Evolutionary conservation across 2,329 filamentous ascomycete genomes (phyloP), one percentile per base, ranked within the genome.

Genomic region (Aspergillus pseudoviridinutans): DNA sequence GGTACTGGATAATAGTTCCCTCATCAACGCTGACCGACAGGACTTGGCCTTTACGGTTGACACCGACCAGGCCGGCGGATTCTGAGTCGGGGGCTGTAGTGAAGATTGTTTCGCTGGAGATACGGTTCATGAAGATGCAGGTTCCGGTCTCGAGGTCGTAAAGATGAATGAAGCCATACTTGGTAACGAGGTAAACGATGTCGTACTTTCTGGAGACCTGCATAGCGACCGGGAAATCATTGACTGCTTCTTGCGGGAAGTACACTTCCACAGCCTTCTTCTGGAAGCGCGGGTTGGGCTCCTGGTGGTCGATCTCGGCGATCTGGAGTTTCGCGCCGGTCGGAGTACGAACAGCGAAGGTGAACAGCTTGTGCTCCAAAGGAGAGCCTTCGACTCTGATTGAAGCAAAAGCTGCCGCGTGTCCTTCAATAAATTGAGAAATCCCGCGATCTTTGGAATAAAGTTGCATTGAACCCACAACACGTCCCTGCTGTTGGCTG

Each of bases 81-180:
- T 92, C 87, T 55, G 84, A 84, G 73, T 99, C 94, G 38, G 87
- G 80, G 50, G 91, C 89, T 22, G 92, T 97, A 27, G 93, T 95
- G 80, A 99, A 99, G 74, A 99, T 97, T 27, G 94, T 99, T 74
- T 99, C 94, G 80, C 92, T 96, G 35, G 94, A 99, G 70, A 99
- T 99, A 68, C 95, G 89, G 83, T 99, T 99, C 92, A 99, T 95
- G 84, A 97, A 99, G 73, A 99, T 94, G 74, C 91, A 95, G 12
- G 89, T 90, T 58, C 91, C 95, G 7, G 90, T 94, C 80, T 99
- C 95, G 57, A 99, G 86, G 71, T 99, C 95, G 78, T 99, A 97
- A 25, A 99, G 85, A 78, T 99, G 94, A 68, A 99, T 97, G 79
- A 97, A 99, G 54, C 94, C 94, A 71, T 97, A 99, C 77, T 99